Evolutionary conservation across 2,329 filamentous ascomycete species (phyloP).

Genomic region (Aspergillus pseudoviridinutans): DNA sequence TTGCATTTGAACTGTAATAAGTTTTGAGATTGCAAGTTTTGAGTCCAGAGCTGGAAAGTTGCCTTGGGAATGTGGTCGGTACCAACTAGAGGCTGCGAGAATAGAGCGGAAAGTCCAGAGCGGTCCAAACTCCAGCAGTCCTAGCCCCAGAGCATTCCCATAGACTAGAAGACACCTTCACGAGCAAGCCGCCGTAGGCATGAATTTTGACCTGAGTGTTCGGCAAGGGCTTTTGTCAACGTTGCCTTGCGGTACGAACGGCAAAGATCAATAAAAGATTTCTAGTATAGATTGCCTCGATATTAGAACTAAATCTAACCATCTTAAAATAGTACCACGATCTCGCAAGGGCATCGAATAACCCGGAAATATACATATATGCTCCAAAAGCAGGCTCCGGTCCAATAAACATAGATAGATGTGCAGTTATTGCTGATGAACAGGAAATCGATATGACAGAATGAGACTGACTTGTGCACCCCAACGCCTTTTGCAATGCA

Average conservation of each 20-base stretch:
- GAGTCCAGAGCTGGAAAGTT: too few species aligned
- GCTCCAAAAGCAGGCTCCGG: not conserved
- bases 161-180: too few species aligned
- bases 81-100: not conserved
- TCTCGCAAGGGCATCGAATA: not conserved
- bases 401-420: not conserved
- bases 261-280: too few species aligned
- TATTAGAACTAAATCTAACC: not conserved
- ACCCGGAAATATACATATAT: not conserved
- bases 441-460: not conserved
- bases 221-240: too few species aligned
- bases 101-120: too few species aligned
- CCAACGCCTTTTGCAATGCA: not conserved
- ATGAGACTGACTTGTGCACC: not conserved
- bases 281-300: not conserved
- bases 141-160: too few species aligned
- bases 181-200: too few species aligned
- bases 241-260: too few species aligned
- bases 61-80: not conserved
- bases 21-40: not conserved
- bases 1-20: not conserved
- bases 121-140: too few species aligned
- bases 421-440: not conserved
- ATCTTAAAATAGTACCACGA: not conserved
- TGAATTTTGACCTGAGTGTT: too few species aligned